Base-by-base conservation (phyloP, 192 early-diverging fungal genomes). In the Funneliformis geosporum region DNA sequence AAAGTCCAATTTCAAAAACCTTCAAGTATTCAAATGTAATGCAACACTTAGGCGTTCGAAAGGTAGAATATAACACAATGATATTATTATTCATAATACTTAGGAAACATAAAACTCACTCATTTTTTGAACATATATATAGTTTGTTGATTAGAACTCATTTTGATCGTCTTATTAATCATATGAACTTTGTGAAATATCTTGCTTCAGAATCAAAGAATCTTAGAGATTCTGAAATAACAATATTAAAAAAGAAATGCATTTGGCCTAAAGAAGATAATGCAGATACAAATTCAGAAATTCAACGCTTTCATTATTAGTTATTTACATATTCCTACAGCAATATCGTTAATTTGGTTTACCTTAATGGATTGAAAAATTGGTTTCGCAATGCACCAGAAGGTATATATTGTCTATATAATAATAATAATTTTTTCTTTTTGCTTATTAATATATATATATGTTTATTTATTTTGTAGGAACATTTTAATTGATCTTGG, bases 141-240 rank as follows among this genome's bases (percentile, higher is more conserved):
- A 89, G 85, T 89, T 93, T 80, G 94, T 96, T 9, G 93, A 96
- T 82, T 97, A 46, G 93, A 95, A 73, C 61, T 96, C 75, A 87
- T 96, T 16, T 95, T 97, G 88, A 93, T 64, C 88, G 95, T n/a
- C 83, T 97, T 42, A 81, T 67, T 97, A 93, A 95, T 73, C 92
- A 96, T 79, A 86, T 93, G 28, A 77, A 83, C n/a, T n/a, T 97
- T 3, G 81, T 95, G 42, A 94, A 94, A 76, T 97, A 96, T 80
- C 83, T 97, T 9, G 87, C 90, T 0, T 88, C 89, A 0, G 87
- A 95, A 61, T 88, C 91, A 59, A 81, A 85, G 33, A 91, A 92
- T 27, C 77, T 97, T 10, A 90, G 87, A 14, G 75, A 79, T 7
- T 68, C 80, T 9, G 96, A 97, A 74, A 82, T 89, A 27, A 80